phyloP scores from a whole-genome alignment of 2,329 filamentous ascomycete species.

The Xylaria sp. region DNA sequence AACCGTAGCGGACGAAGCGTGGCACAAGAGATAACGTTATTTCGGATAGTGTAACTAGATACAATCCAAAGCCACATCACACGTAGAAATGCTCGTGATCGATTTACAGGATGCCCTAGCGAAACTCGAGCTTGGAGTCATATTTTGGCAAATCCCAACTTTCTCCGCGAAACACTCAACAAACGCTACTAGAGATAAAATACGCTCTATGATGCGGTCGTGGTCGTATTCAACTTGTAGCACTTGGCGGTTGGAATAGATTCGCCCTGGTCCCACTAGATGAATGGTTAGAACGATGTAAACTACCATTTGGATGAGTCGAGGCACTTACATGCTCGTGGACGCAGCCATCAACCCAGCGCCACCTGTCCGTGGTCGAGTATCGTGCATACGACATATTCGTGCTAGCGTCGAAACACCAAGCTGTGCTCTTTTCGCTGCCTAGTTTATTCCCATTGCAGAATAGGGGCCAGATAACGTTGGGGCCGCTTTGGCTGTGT shows the following conservation, averaged over 20 bases:
- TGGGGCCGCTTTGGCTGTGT: slow-evolving; percentile 38
- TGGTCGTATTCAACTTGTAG: slow-evolving; percentile 33
- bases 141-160: background rate
- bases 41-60: too few species aligned
- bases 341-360: slow-evolving; percentile 49
- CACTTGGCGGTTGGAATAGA: slow-evolving; percentile 40
- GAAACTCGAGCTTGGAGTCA: background rate
- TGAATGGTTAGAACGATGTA: slow-evolving; percentile 16
- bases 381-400: slow-evolving; percentile 50
- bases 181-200: too few species aligned
- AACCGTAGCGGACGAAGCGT: too few species aligned
- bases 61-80: too few species aligned
- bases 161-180: background rate
- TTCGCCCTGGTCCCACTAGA: slow-evolving; percentile 45
- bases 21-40: too few species aligned
- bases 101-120: too few species aligned
- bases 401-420: slow-evolving; percentile 47
- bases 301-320: background rate
- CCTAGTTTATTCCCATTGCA: slow-evolving; percentile 45
- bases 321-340: slow-evolving; percentile 46
- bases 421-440: slow-evolving; percentile 41
- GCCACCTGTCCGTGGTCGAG: slow-evolving; percentile 46
- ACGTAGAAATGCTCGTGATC: too few species aligned
- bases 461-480: slow-evolving; percentile 47
- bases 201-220: background rate